Evolutionary conservation across 768 basidiomycete genomes (phyloP).

Genomic region (Suillus spraguei): DNA sequence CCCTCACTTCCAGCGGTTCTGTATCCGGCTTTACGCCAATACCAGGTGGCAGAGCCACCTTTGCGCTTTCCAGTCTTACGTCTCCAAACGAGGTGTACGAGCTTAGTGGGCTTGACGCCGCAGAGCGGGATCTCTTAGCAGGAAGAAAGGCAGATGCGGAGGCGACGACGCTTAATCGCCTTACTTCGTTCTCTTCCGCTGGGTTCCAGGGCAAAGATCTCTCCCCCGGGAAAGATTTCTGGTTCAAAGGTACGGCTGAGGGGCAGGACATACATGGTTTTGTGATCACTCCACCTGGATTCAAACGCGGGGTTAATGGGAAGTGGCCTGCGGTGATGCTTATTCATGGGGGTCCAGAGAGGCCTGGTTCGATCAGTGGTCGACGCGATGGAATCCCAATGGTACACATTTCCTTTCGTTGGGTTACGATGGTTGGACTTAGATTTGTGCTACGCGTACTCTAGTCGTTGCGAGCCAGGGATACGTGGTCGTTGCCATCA

Average conservation of each 20-base stretch:
- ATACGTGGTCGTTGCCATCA: conserved; percentile 85
- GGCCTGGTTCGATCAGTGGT: conserved; percentile 94
- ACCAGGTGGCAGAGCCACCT: conserved; percentile 60
- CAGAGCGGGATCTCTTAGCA: conserved; percentile 43
- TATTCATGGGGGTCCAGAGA: conserved; percentile 84
- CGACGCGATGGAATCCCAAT: conserved; percentile 90
- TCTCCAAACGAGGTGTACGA: conserved; percentile 82
- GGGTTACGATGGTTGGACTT: not conserved
- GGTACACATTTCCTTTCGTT: conserved; percentile 38
- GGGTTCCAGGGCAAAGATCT: conserved; percentile 61
- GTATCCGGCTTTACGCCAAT: conserved; percentile 67
- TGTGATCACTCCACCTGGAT: conserved; percentile 80
- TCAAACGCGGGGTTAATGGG: conserved; percentile 61
- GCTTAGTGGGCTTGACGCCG: conserved; percentile 47
- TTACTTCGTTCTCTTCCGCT: conserved; percentile 67
- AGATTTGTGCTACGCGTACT: not conserved
- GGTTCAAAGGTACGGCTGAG: conserved; percentile 83
- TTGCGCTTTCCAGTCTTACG: conserved; percentile 73
- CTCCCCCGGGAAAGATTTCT: conserved; percentile 76
- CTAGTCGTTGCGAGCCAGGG: conserved; percentile 84
- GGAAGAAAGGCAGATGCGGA: conserved; percentile 30
- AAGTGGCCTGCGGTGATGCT: conserved; percentile 81
- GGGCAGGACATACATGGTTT: conserved; percentile 78
- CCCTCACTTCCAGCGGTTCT: conserved; percentile 59
- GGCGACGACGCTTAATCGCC: conserved; percentile 44